A percentile compares a stretch with the other conserved stretches of the same genome.
These are phyloP conservation scores for Paramecium sonneborni DNA, from an alignment of 73 alveolate species.

Conservation along the genomic window DNA sequence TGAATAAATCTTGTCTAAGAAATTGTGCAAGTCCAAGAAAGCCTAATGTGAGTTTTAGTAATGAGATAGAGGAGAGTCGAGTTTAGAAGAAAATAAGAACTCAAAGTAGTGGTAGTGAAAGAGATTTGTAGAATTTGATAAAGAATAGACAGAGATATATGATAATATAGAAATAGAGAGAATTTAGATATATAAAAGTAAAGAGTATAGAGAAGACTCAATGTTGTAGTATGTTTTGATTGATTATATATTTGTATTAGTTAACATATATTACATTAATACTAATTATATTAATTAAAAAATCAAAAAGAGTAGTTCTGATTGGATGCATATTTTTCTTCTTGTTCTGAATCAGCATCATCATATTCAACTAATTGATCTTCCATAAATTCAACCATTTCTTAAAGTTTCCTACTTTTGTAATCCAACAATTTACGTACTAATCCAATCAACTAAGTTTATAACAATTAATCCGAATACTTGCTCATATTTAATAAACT, in stretches of 20 bases:
- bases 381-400: constrained; percentile 31
- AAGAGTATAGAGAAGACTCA: background rate
- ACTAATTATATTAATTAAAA: background rate
- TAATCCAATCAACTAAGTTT: background rate
- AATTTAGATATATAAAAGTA: background rate
- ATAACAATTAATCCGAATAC: background rate
- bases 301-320: constrained; percentile 26
- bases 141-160: background rate
- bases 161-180: background rate
- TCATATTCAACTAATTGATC: background rate
- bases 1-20: background rate
- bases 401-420: background rate
- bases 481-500: background rate
- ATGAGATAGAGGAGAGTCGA: no score
- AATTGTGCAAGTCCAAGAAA: background rate
- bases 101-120: background rate
- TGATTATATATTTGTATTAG: background rate
- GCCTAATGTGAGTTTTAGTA: background rate
- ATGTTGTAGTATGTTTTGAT: background rate
- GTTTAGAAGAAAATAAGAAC: no score
- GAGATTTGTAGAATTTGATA: background rate
- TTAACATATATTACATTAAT: no score
- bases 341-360: constrained; percentile 25
- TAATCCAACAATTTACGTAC: background rate
- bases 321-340: background rate